Conservation (phyloP, 768 basidiomycete species). For the Russula emetica region DNA sequence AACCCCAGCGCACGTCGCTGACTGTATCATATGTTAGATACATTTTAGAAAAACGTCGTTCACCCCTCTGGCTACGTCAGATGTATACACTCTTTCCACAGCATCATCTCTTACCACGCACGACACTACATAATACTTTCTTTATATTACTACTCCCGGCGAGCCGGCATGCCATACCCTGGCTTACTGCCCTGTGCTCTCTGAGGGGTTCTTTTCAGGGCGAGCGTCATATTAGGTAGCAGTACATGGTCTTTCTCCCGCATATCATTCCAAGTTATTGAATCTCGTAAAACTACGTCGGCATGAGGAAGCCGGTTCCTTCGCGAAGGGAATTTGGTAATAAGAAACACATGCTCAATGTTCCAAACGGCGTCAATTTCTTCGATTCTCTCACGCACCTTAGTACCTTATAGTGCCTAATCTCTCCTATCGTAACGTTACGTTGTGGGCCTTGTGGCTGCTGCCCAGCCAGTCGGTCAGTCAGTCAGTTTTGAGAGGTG, state of each 20-base stretch:
- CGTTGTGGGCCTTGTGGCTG: no score
- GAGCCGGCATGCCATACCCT: not conserved
- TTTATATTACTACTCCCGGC: not conserved
- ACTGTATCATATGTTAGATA: conserved; percentile 13
- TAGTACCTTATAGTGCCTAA: no score
- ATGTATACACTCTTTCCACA: not conserved
- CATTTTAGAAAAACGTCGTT: not conserved
- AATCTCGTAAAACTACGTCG: not conserved
- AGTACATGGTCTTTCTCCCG: not conserved
- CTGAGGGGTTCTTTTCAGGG: not conserved
- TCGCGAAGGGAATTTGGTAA: not conserved
- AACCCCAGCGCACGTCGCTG: not conserved
- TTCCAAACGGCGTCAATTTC: not conserved
- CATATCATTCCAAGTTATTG: not conserved
- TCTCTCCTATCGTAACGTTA: no score
- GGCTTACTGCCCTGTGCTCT: not conserved
- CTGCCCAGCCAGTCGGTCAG: no score
- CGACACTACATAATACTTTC: not conserved
- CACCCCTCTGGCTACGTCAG: not conserved
- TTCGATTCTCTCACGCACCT: no score
- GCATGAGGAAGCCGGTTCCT: not conserved
- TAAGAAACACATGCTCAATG: not conserved
- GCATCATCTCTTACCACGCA: not conserved
- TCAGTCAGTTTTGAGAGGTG: not conserved
- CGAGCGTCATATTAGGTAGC: not conserved